These are phyloP conservation scores for Oryza rufipogon DNA, from an alignment of 176 grass and related monocot species.

Conservation along the genomic window DNA sequence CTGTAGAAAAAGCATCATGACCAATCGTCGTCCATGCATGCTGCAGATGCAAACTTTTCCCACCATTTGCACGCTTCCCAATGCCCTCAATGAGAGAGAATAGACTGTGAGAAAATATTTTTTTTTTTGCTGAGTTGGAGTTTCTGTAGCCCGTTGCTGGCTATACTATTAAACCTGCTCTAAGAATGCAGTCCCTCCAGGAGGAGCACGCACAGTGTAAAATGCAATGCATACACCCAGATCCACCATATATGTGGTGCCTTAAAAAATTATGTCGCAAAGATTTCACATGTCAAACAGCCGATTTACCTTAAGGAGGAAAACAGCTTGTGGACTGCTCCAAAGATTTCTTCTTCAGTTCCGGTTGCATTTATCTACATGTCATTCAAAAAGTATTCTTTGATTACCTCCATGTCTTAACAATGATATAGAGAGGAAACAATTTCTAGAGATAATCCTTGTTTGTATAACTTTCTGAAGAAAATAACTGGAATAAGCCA, in stretches of 20 bases:
- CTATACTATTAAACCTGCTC: no score
- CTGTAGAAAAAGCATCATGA: no score
- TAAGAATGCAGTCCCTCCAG: neutral
- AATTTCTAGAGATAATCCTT: neutral
- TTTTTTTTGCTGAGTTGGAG: no score
- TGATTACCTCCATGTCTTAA: neutral
- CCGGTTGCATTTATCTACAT: conserved; percentile 80
- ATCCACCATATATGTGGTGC: neutral
- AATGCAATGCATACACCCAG: neutral
- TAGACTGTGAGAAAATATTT: no score
- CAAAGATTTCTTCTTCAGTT: conserved; percentile 77
- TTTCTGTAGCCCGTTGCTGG: no score
- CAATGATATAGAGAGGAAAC: neutral
- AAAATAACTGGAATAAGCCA: conserved; percentile 12
- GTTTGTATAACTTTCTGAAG: neutral
- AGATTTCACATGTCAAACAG: neutral
- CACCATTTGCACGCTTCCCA: no score
- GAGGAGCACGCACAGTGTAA: neutral
- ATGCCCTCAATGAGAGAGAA: no score
- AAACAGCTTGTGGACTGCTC: conserved; percentile 58
- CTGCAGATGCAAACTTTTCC: no score
- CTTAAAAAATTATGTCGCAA: neutral
- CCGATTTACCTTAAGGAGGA: conserved; percentile 61
- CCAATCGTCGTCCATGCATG: no score
- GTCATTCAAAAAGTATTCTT: conserved; percentile 29